Evolutionary conservation across 257 asterid species (phyloP), one percentile per base, ranked within the genome.

Genomic region (Fraxinus excelsior): DNA sequence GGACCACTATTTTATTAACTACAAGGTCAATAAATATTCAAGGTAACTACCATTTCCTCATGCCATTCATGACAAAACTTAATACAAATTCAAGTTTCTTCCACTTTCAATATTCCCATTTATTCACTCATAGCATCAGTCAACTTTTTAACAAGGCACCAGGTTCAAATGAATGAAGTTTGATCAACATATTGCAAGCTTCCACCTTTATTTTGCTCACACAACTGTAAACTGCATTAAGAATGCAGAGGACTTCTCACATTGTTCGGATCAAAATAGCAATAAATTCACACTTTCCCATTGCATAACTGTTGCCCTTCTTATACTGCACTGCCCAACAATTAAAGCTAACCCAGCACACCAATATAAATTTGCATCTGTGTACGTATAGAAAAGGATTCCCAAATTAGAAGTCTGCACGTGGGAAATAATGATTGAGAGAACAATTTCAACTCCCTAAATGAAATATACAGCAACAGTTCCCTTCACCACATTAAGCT

Each of bases 141-240:
- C 66, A 16, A 77, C 26, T 49, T 76, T 40, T 74, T 51, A 7
- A 37, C 34, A 58, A 40, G 40, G 14, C 67, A 23, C 34, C 67
- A 51, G 62, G 62, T 51, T 51, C 9, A 51, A 6, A 19, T 73
- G 51, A 60, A 68, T 56, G 28, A 16, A 67, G 40, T 69, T 5
- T 5, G 67, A 0, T 2, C 62, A 71, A 29, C 64, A 34, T 64
- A 67, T 46, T 42, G 80, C 70, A 34, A 5, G 26, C 56, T 73
- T 67, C 29, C 81, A 66, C 28, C 74, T 65, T 73, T 77, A 67
- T 62, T 67, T 68, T 74, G 28, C 26, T 70, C 58, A 72, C 60
- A 40, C 11, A 38, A 64, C 71, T 14, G 67, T 25, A 60, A 23
- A 69, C 49, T 69, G 73, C 78, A 73, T 58, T 67, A 51, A 58